Percentiles rank a stretch among this genome's conserved stretches.
Conservation (phyloP, 345 rosid species). For the Cochlearia excelsa region DNA sequence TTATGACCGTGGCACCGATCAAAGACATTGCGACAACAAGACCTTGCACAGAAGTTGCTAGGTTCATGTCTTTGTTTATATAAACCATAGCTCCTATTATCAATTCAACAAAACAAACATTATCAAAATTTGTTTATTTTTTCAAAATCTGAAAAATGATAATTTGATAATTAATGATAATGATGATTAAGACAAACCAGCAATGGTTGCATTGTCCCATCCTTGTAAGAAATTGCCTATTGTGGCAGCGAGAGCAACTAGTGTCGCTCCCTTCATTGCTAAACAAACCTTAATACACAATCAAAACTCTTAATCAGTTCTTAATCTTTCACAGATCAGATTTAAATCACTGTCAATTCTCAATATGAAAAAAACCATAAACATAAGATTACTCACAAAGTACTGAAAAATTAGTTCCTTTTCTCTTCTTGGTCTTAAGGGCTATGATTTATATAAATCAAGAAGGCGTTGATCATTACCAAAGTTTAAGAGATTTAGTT, state of each 20-base stretch:
- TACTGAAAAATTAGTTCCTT: too few species aligned
- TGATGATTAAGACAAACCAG: constrained; percentile 49
- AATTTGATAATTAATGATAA: too few species aligned
- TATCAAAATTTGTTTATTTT: too few species aligned
- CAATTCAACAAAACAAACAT: constrained; percentile 1
- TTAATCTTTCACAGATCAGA: too few species aligned
- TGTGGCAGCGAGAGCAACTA: constrained; percentile 89
- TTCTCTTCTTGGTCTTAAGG: too few species aligned
- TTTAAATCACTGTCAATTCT: too few species aligned
- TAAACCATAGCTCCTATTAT: constrained; percentile 78
- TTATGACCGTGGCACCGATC: constrained; percentile 84
- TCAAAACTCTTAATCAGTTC: too few species aligned
- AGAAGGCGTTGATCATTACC: constrained; percentile 18
- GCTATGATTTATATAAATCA: too few species aligned
- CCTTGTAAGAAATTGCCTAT: constrained; percentile 97
- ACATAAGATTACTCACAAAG: too few species aligned
- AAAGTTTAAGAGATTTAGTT: constrained; percentile 10
- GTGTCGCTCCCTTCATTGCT: constrained; percentile 74
- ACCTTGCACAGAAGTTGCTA: constrained; percentile 72
- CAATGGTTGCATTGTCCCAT: constrained; percentile 99
- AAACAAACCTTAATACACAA: neutral
- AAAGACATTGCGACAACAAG: constrained; percentile 94
- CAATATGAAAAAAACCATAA: too few species aligned
- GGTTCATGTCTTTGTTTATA: constrained; percentile 64
- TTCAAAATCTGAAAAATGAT: neutral